phyloP scores from a whole-genome alignment of 1,139 yeast species.

The Taphrina flavorubra region DNA sequence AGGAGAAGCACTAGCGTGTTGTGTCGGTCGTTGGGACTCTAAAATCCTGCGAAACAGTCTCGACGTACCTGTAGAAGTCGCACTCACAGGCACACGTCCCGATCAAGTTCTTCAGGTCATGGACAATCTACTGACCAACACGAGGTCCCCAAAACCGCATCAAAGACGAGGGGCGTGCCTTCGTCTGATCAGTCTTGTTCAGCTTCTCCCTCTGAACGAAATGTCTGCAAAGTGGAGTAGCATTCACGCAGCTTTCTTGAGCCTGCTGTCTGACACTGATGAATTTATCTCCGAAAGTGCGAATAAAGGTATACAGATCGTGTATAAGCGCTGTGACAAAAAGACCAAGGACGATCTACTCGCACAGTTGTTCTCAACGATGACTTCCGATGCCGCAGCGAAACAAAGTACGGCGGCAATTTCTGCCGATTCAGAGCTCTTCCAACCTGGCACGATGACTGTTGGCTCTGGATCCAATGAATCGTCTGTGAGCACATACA shows the following conservation, averaged over 20 bases:
- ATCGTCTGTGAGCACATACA: slow-evolving; percentile 33
- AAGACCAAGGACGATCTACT: slow-evolving; percentile 75
- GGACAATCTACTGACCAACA: slow-evolving; percentile 3
- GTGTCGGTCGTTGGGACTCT: slow-evolving; percentile 80
- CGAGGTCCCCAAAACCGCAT: slow-evolving; percentile 23
- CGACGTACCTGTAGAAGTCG: slow-evolving; percentile 56
- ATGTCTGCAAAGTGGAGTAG: slow-evolving; percentile 59
- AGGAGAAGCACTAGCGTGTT: slow-evolving; percentile 81
- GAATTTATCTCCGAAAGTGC: slow-evolving; percentile 87
- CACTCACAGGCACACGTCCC: neutral
- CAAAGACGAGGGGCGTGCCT: slow-evolving; percentile 67
- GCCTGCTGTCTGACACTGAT: slow-evolving; percentile 48
- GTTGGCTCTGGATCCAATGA: slow-evolving; percentile 57
- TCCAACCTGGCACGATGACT: slow-evolving; percentile 78
- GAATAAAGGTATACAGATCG: slow-evolving; percentile 79
- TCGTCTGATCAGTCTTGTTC: slow-evolving; percentile 82
- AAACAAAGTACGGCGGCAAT: slow-evolving; percentile 54
- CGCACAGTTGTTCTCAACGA: slow-evolving; percentile 74
- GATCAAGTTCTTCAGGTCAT: neutral
- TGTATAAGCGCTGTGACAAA: slow-evolving; percentile 76
- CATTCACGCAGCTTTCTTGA: slow-evolving; percentile 69
- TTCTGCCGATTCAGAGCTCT: slow-evolving; percentile 78
- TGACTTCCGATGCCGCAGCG: slow-evolving; percentile 56
- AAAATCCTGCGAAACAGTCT: slow-evolving; percentile 59
- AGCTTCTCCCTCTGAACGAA: slow-evolving; percentile 65